Percentiles rank a stretch among this genome's conserved stretches.
Conservation (phyloP, 1,139 yeast genomes). For the Debaryomyces subglobosus region DNA sequence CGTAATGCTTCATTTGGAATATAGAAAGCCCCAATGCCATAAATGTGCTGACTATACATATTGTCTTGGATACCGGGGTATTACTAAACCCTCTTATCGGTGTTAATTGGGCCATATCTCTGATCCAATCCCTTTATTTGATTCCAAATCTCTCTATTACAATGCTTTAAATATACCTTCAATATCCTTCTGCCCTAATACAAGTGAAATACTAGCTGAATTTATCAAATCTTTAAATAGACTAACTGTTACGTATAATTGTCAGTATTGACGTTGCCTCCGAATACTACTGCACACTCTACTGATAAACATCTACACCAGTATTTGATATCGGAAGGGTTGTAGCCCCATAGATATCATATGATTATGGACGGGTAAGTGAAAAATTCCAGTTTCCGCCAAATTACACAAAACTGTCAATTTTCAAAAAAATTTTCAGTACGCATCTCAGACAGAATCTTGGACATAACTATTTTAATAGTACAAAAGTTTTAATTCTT, state of each 20-base stretch:
- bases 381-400: neutral
- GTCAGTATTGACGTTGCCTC: neutral
- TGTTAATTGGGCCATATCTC: constrained; percentile 32
- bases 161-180: neutral
- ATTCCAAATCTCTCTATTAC: neutral
- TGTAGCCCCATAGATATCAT: neutral
- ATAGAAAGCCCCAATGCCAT: constrained; percentile 58
- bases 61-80: constrained; percentile 57
- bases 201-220: neutral
- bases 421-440: constrained; percentile 6
- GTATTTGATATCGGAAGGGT: neutral
- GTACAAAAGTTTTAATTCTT: constrained; percentile 11
- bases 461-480: neutral
- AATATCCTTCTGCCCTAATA: neutral
- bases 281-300: neutral
- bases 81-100: constrained; percentile 60
- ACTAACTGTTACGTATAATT: neutral
- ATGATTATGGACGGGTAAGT: neutral
- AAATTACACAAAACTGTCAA: neutral
- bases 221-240: neutral
- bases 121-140: neutral
- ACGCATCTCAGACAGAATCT: neutral
- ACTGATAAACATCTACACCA: neutral
- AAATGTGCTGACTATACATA: constrained; percentile 45
- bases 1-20: constrained; percentile 56